phyloP scores from a whole-genome alignment of 2,329 filamentous ascomycete species.

The Talaromyces atroroseus region DNA sequence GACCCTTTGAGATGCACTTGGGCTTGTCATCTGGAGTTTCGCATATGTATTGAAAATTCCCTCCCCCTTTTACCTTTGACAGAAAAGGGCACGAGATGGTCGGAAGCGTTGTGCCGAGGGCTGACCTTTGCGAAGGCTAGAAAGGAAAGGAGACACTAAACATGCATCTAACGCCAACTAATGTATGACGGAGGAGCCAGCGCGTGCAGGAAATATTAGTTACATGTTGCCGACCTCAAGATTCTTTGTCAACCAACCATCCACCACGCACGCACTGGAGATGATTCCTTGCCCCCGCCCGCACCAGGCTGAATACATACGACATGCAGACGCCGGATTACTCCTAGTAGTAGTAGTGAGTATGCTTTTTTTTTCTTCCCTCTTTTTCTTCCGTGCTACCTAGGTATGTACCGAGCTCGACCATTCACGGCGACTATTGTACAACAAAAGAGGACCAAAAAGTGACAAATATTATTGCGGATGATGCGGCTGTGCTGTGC shows the following conservation, averaged over 20 bases:
- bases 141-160: background rate
- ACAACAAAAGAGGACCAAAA: background rate
- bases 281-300: conserved; percentile 2
- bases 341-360: background rate
- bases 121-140: background rate
- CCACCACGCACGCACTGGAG: background rate
- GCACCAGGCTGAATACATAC: conserved; percentile 4
- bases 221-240: conserved; percentile 3
- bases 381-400: background rate
- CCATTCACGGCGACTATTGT: background rate
- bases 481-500: background rate
- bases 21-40: background rate
- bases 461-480: background rate
- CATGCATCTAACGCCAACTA: conserved; percentile 7
- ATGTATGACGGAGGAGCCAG: conserved; percentile 12
- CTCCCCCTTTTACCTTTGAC: background rate
- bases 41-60: background rate
- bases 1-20: background rate
- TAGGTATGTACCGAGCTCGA: background rate
- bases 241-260: conserved; percentile 6
- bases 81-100: background rate
- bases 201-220: conserved; percentile 10
- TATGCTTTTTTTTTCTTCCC: background rate
- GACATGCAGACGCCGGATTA: background rate
- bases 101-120: background rate